phyloP scores from a whole-genome alignment of 2,329 filamentous ascomycete species.

The Colletotrichum musae region DNA sequence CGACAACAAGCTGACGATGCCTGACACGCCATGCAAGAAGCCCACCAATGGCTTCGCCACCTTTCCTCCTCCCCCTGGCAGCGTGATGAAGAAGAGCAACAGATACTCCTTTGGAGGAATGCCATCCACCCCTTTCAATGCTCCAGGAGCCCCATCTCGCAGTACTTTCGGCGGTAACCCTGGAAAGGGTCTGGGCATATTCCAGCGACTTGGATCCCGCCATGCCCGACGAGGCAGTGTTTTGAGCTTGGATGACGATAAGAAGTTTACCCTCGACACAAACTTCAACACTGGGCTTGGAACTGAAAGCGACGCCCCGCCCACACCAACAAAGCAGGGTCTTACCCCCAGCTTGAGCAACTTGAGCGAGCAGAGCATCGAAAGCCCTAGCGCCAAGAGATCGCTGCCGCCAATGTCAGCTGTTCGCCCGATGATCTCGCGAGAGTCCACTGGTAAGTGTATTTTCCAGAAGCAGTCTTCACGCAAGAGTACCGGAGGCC shows the following conservation, averaged over 20 bases:
- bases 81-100: slow-evolving; percentile 75
- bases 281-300: slow-evolving; percentile 59
- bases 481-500: slow-evolving; percentile 10
- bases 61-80: slow-evolving; percentile 72
- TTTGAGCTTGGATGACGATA: slow-evolving; percentile 85
- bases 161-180: slow-evolving; percentile 65
- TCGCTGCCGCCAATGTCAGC: slow-evolving; percentile 60
- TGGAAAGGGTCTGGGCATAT: slow-evolving; percentile 76
- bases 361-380: slow-evolving; percentile 56
- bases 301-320: slow-evolving; percentile 76
- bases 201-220: slow-evolving; percentile 68
- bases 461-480: slow-evolving; percentile 42
- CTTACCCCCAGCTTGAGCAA: slow-evolving; percentile 59
- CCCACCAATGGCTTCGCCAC: slow-evolving; percentile 79
- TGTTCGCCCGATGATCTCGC: slow-evolving; percentile 52
- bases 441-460: slow-evolving; percentile 63
- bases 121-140: slow-evolving; percentile 86
- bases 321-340: slow-evolving; percentile 88
- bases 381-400: slow-evolving; percentile 64
- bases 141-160: slow-evolving; percentile 63
- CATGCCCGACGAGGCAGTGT: slow-evolving; percentile 76
- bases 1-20: slow-evolving; percentile 78
- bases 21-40: slow-evolving; percentile 97
- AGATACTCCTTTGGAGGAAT: slow-evolving; percentile 80
- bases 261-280: slow-evolving; percentile 67